Percentiles rank a stretch among this genome's conserved stretches.
Evolutionary conservation across 768 basidiomycete species (phyloP).

Genomic region (Amanita subjunquillea): DNA sequence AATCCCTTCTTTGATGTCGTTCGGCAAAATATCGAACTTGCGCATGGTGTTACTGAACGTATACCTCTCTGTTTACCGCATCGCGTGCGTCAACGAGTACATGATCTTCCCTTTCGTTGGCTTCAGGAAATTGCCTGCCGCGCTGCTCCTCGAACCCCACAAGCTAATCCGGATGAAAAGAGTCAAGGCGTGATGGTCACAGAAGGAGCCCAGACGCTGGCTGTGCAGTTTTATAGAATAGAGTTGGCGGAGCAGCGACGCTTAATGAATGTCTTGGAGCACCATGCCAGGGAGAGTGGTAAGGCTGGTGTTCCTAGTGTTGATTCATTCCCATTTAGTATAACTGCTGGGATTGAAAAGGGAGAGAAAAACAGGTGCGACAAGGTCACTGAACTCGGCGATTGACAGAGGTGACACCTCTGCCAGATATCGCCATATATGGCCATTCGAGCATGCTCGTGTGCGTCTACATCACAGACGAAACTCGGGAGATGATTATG

Average conservation of each 20-base stretch:
- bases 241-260: conserved; percentile 87
- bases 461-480: conserved; percentile 49
- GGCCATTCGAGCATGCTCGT: conserved; percentile 94
- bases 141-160: conserved; percentile 23
- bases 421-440: conserved; percentile 85
- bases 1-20: conserved; percentile 97
- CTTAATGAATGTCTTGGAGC: conserved; percentile 85
- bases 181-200: conserved; percentile 33
- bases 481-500: conserved; percentile 62
- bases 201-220: conserved; percentile 69
- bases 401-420: neutral
- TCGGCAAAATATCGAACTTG: conserved; percentile 78
- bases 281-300: conserved; percentile 62
- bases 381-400: neutral
- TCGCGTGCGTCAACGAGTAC: conserved; percentile 44
- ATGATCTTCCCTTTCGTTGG: conserved; percentile 75
- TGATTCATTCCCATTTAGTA: conserved; percentile 69
- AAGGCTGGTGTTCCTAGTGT: conserved; percentile 9
- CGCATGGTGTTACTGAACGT: conserved; percentile 64
- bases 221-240: conserved; percentile 89
- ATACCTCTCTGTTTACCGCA: conserved; percentile 58
- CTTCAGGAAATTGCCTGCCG: conserved; percentile 59
- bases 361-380: conserved; percentile 83
- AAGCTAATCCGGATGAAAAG: conserved; percentile 14
- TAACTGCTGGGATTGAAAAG: conserved; percentile 92